A percentile compares a stretch with the other conserved stretches of the same genome.
Evolutionary conservation across 2,329 filamentous ascomycete species (phyloP).

Genomic region (Akanthomyces muscarius): DNA sequence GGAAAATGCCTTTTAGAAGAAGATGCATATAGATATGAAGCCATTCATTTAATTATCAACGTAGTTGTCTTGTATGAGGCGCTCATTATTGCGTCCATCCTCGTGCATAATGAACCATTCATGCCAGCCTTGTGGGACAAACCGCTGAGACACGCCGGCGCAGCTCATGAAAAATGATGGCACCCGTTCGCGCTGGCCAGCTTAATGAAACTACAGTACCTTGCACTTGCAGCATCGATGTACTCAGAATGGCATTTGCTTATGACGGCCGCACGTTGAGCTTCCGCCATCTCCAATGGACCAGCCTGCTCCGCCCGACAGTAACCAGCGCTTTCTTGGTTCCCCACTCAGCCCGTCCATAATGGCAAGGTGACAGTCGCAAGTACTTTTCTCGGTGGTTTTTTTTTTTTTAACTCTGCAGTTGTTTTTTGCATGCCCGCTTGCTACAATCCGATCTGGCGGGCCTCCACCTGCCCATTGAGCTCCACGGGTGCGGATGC

Average conservation of each 20-base stretch:
- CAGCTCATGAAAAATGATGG: not conserved
- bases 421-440: not conserved
- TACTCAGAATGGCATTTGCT: not conserved
- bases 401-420: not conserved
- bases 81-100: too few relatives aligned
- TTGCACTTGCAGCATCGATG: too few relatives aligned
- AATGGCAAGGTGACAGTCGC: conserved; percentile 17
- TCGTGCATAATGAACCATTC: not conserved
- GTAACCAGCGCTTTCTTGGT: conserved; percentile 12
- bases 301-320: not conserved
- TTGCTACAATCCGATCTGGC: conserved; percentile 12
- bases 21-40: not conserved
- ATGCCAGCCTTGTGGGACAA: not conserved
- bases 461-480: not conserved
- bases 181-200: not conserved
- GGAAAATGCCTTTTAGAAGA: not conserved
- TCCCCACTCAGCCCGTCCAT: conserved; percentile 13
- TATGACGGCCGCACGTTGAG: not conserved
- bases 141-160: not conserved
- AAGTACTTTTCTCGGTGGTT: not conserved
- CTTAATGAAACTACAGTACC: not conserved
- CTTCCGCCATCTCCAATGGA: not conserved
- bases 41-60: not conserved
- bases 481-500: conserved; percentile 1
- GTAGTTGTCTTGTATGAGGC: not conserved